A percentile compares a stretch with the other conserved stretches of the same genome.
Conservation (phyloP, 805 yeast genomes). For the Jamesozyma spencerorum region DNA sequence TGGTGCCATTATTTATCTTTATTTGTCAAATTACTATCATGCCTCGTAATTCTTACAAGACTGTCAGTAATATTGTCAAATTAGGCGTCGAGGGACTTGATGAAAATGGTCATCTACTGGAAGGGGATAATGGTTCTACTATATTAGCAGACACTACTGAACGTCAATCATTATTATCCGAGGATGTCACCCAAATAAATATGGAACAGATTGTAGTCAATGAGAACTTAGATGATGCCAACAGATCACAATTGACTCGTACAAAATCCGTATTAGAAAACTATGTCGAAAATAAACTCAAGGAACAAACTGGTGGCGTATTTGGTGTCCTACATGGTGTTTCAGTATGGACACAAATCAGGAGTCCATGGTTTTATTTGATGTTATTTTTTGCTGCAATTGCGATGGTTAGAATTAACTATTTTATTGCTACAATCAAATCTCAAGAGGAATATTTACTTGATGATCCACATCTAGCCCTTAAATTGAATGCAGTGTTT, state of each 20-base stretch:
- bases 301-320: constrained; percentile 50
- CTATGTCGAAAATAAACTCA: constrained; percentile 44
- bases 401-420: constrained; percentile 87
- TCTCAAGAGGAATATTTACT: constrained; percentile 73
- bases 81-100: constrained; percentile 65
- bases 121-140: constrained; percentile 33
- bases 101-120: constrained; percentile 48
- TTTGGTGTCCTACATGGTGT: constrained; percentile 74
- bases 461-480: constrained; percentile 42
- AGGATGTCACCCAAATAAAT: constrained; percentile 4
- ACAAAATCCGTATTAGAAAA: constrained; percentile 47
- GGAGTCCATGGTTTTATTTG: constrained; percentile 60
- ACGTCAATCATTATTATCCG: constrained; percentile 26
- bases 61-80: constrained; percentile 57
- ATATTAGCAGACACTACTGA: constrained; percentile 39
- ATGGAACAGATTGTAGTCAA: neutral
- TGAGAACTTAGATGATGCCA: neutral
- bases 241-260: constrained; percentile 1
- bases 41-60: constrained; percentile 72
- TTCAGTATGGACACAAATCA: constrained; percentile 40
- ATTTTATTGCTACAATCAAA: constrained; percentile 81
- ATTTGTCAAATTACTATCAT: constrained; percentile 66
- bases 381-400: constrained; percentile 74
- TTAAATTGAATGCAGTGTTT: constrained; percentile 58
- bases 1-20: constrained; percentile 72